Percentiles rank a stretch among this genome's conserved stretches.
These are phyloP conservation scores for Amphichorda felina DNA, from an alignment of 2,329 filamentous ascomycete species.

Conservation along the genomic window DNA sequence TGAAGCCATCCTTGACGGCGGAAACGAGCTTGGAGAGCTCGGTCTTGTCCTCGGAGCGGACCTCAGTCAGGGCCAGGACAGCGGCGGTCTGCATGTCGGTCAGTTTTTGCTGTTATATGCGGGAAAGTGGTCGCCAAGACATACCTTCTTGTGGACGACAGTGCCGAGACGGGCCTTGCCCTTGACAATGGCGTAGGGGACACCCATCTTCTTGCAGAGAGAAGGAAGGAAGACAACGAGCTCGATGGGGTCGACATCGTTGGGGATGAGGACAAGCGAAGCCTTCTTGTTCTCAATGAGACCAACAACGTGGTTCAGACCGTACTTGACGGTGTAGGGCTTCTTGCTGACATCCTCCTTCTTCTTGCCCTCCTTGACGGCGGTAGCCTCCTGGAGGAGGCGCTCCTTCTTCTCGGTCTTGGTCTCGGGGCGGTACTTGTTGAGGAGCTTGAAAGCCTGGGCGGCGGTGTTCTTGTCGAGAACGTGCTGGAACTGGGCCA, in stretches of 20 bases:
- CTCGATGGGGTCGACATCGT: slow-evolving; percentile 99
- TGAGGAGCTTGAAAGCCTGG: slow-evolving; percentile 97
- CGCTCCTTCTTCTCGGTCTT: slow-evolving; percentile 99
- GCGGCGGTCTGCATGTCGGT: slow-evolving; percentile 64
- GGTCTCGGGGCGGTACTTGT: slow-evolving; percentile 99
- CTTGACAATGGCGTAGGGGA: slow-evolving; percentile 98
- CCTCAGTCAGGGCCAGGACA: slow-evolving; percentile 90
- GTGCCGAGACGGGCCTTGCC: slow-evolving; percentile 98
- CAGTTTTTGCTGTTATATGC: neutral
- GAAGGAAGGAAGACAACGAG: slow-evolving; percentile 97
- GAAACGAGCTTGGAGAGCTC: slow-evolving; percentile 96
- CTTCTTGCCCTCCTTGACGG: slow-evolving; percentile 98
- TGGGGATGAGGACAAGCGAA: slow-evolving; percentile 91
- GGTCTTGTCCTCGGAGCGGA: slow-evolving; percentile 94
- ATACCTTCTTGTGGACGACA: slow-evolving; percentile 98
- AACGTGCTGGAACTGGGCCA: slow-evolving; percentile 95
- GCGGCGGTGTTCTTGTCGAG: slow-evolving; percentile 94
- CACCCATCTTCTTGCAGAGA: slow-evolving; percentile 99
- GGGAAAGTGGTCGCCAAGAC: slow-evolving; percentile 6
- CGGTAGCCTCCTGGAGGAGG: slow-evolving; percentile 94
- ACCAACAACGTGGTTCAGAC: slow-evolving; percentile 97
- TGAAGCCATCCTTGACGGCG: slow-evolving; percentile 95
- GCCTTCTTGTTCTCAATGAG: slow-evolving; percentile 99
- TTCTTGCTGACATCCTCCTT: slow-evolving; percentile 99
- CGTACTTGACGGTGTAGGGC: slow-evolving; percentile 98